Evolutionary conservation across 768 basidiomycete species (phyloP).

Genomic region (Suillus americanus): DNA sequence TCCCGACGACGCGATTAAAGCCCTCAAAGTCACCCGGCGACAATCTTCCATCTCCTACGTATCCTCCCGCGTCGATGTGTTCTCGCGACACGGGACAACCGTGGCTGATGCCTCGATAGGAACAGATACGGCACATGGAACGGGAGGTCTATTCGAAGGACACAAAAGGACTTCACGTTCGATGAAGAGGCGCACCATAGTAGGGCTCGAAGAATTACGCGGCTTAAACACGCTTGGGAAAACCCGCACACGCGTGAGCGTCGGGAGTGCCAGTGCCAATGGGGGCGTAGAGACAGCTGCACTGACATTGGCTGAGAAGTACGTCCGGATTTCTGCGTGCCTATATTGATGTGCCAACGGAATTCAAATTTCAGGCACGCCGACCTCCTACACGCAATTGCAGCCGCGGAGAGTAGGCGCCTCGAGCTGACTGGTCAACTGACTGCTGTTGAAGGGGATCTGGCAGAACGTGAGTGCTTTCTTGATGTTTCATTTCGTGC

Average conservation of each 20-base stretch:
- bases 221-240: not conserved
- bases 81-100: not conserved
- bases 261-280: not conserved
- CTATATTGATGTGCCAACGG: not conserved
- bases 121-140: not conserved
- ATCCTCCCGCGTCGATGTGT: slow-evolving; percentile 5
- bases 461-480: slow-evolving; percentile 52
- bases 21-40: slow-evolving; percentile 16
- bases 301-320: slow-evolving; percentile 74
- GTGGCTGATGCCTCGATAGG: not conserved
- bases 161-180: not conserved
- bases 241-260: too few relatives aligned
- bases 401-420: slow-evolving; percentile 83
- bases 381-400: slow-evolving; percentile 79
- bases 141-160: not conserved
- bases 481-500: not conserved
- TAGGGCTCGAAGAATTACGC: not conserved
- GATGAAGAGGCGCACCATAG: slow-evolving; percentile 2
- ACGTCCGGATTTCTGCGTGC: slow-evolving; percentile 23
- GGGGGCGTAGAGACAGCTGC: slow-evolving; percentile 34
- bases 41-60: slow-evolving; percentile 29
- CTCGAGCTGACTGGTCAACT: slow-evolving; percentile 80
- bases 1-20: not conserved
- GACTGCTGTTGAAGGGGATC: slow-evolving; percentile 67
- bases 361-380: slow-evolving; percentile 56